phyloP scores from a whole-genome alignment of 148 eudicot genomes.

The Rhododendron griersonianum region DNA sequence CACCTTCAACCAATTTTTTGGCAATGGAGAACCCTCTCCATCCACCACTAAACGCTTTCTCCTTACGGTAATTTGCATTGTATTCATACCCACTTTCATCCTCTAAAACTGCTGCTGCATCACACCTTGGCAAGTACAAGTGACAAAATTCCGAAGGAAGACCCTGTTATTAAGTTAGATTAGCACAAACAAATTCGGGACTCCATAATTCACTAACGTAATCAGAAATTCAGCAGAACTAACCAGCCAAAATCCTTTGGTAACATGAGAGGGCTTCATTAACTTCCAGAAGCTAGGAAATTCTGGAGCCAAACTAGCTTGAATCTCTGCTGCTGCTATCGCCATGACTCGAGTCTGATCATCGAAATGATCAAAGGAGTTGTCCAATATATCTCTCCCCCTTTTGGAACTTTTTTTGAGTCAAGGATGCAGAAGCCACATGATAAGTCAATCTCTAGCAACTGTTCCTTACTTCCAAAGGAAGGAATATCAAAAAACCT shows the following conservation, averaged over 20 bases:
- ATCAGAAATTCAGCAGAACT: not conserved
- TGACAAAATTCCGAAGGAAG: conserved; percentile 19
- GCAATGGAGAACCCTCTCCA: conserved; percentile 20
- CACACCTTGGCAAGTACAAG: conserved; percentile 10
- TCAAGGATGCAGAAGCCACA: not conserved
- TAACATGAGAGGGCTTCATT: not conserved
- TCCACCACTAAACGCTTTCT: conserved; percentile 18
- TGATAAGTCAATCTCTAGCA: not conserved
- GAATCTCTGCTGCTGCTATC: not conserved
- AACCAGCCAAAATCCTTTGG: not conserved
- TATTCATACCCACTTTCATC: conserved; percentile 19
- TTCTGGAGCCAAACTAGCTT: not conserved
- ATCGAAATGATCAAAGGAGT: not conserved
- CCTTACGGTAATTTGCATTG: not conserved
- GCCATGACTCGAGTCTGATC: not conserved
- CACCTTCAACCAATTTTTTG: conserved; percentile 23
- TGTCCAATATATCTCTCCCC: not conserved
- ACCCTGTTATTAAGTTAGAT: conserved; percentile 13
- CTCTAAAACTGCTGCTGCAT: conserved; percentile 6
- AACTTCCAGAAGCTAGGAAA: not conserved
- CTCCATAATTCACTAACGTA: not conserved
- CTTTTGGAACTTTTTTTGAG: not conserved
- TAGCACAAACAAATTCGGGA: not conserved
- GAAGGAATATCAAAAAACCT: not conserved
- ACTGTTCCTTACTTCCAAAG: not conserved